phyloP scores from a whole-genome alignment of 2,329 filamentous ascomycete genomes.

The Blastomyces parvus region DNA sequence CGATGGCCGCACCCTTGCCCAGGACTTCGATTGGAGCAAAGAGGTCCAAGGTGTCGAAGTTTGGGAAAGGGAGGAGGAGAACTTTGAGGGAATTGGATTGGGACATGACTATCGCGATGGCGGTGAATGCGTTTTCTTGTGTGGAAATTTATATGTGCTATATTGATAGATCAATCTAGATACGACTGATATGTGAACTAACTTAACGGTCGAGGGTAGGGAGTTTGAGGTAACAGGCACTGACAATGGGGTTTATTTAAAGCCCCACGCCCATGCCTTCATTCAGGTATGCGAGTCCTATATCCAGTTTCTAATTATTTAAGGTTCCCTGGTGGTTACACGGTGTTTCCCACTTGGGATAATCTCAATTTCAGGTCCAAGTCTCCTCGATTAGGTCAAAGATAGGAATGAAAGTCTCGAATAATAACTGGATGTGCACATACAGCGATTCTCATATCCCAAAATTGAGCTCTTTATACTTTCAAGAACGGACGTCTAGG shows the following conservation, averaged over 20 bases:
- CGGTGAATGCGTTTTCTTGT: not conserved
- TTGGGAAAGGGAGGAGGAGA: conserved; percentile 2
- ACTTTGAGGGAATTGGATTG: not conserved
- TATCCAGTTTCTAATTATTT: not conserved
- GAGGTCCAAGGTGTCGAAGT: conserved; percentile 5
- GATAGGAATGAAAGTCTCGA: not conserved
- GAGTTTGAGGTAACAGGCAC: not conserved
- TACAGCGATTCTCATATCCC: not conserved
- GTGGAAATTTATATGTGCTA: not conserved
- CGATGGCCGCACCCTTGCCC: not conserved
- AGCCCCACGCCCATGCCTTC: not conserved
- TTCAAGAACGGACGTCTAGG: not conserved
- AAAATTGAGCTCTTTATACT: not conserved
- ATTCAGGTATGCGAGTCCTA: not conserved
- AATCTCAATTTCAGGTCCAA: not conserved
- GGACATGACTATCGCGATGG: not conserved
- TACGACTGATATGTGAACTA: not conserved
- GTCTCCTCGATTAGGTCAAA: not conserved
- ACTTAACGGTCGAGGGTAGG: not conserved
- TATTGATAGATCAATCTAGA: not conserved
- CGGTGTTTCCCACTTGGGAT: not conserved
- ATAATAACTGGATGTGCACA: not conserved
- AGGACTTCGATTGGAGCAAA: conserved; percentile 6
- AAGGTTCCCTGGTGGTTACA: not conserved
- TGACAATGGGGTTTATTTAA: not conserved